phyloP scores from a whole-genome alignment of 169 alveolate species.

The Plasmodium berghei region DNA sequence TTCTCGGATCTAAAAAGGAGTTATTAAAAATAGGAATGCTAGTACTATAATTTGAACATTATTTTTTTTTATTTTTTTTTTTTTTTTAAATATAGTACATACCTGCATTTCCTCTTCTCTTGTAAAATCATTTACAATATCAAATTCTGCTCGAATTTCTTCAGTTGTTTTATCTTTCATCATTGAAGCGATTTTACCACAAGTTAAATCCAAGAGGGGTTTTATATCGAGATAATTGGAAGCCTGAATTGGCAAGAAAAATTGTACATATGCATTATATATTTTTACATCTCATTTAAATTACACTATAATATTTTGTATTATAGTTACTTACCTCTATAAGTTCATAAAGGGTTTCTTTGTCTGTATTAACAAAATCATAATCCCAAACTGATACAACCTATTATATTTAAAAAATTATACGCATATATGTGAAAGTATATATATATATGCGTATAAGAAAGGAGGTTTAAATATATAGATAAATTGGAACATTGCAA shows the following conservation, averaged over 20 bases:
- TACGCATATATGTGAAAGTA: too few species aligned
- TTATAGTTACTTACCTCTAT: constrained; percentile 82
- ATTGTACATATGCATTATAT: background rate
- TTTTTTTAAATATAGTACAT: background rate
- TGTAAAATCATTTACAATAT: constrained; percentile 95
- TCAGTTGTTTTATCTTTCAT: constrained; percentile 95
- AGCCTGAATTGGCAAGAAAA: constrained; percentile 83
- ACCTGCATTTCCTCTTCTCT: constrained; percentile 95
- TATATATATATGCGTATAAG: too few species aligned
- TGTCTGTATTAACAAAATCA: constrained; percentile 93
- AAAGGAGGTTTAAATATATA: too few species aligned
- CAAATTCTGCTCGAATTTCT: constrained; percentile 94
- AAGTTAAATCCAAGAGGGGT: constrained; percentile 93
- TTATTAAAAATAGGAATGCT: background rate
- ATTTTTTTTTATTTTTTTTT: constrained; percentile 1
- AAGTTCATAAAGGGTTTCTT: constrained; percentile 93
- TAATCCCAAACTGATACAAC: constrained; percentile 94
- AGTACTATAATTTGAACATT: background rate
- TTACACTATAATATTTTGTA: background rate
- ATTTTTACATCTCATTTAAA: background rate
- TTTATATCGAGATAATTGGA: constrained; percentile 95
- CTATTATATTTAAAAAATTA: constrained; percentile 40
- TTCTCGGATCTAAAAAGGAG: constrained; percentile 91
- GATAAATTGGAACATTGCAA: too few species aligned
- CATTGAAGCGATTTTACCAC: constrained; percentile 96